A percentile compares a stretch with the other conserved stretches of the same genome.
These are phyloP conservation scores for Brassica incana DNA, from an alignment of 345 rosid genomes.

Conservation along the genomic window DNA sequence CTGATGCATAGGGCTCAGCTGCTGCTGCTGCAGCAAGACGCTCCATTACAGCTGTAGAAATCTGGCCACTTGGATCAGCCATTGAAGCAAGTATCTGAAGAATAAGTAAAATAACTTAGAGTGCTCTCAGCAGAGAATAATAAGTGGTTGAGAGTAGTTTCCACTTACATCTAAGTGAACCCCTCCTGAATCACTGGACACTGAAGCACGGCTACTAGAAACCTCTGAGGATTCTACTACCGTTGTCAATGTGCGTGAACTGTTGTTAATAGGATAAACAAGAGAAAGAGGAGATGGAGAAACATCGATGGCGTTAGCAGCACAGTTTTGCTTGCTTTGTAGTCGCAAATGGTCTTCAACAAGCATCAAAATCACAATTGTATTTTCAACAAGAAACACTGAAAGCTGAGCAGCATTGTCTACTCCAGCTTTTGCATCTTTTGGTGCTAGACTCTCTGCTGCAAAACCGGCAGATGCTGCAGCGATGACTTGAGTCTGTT, in stretches of 20 bases:
- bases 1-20: conserved; percentile 95
- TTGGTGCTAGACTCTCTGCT: conserved; percentile 85
- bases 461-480: conserved; percentile 97
- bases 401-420: conserved; percentile 91
- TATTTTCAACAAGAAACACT: conserved; percentile 92
- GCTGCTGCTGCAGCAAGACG: conserved; percentile 95
- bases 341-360: conserved; percentile 96
- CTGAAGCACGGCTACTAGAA: conserved; percentile 58
- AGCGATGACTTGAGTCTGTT: conserved; percentile 97
- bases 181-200: conserved; percentile 65
- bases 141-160: conserved; percentile 18
- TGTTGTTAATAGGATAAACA: conserved; percentile 54
- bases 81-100: conserved; percentile 90
- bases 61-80: conserved; percentile 95
- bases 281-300: conserved; percentile 82
- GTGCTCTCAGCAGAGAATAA: conserved; percentile 6
- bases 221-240: conserved; percentile 55
- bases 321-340: conserved; percentile 82
- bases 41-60: conserved; percentile 89
- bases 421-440: conserved; percentile 80
- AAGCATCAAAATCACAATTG: conserved; percentile 94
- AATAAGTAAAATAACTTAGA: conserved; percentile 24
- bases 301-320: conserved; percentile 53
- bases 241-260: conserved; percentile 43
- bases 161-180: conserved; percentile 85